Evolutionary conservation across 2,329 filamentous ascomycete species (phyloP).

Genomic region (Ceratocystis harringtonii): DNA sequence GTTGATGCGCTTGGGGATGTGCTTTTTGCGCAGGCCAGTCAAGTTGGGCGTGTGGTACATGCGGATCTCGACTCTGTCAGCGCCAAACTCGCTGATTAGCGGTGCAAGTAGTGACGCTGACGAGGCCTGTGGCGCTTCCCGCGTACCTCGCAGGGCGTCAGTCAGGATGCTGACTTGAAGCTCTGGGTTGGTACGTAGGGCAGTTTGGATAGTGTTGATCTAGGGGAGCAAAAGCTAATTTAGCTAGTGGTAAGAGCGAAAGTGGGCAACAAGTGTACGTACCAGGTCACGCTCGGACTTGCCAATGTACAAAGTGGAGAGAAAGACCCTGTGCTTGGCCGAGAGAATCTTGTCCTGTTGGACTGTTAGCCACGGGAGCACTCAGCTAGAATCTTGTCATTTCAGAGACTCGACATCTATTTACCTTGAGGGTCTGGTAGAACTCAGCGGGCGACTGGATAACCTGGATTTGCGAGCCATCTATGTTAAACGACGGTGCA

Average conservation of each 20-base stretch:
- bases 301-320: constrained; percentile 95
- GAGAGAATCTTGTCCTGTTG: constrained; percentile 60
- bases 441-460: constrained; percentile 74
- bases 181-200: constrained; percentile 57
- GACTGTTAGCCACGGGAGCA: background rate
- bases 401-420: background rate
- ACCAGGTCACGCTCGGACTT: constrained; percentile 80
- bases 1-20: constrained; percentile 80
- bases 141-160: constrained; percentile 77
- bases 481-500: constrained; percentile 77
- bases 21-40: constrained; percentile 68
- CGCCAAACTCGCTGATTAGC: constrained; percentile 69
- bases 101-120: constrained; percentile 78
- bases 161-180: constrained; percentile 80
- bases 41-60: constrained; percentile 98
- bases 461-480: constrained; percentile 65
- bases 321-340: constrained; percentile 66
- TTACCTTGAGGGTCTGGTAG: constrained; percentile 80
- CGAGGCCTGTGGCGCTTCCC: constrained; percentile 73
- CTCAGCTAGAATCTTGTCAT: background rate
- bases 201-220: constrained; percentile 63
- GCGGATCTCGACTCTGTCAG: constrained; percentile 72
- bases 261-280: constrained; percentile 20
- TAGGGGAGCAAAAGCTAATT: constrained; percentile 21
- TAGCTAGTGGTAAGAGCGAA: constrained; percentile 16